A percentile compares a stretch with the other conserved stretches of the same genome.
phyloP scores from a whole-genome alignment of 345 rosid genomes.

The Eucalyptus albens region DNA sequence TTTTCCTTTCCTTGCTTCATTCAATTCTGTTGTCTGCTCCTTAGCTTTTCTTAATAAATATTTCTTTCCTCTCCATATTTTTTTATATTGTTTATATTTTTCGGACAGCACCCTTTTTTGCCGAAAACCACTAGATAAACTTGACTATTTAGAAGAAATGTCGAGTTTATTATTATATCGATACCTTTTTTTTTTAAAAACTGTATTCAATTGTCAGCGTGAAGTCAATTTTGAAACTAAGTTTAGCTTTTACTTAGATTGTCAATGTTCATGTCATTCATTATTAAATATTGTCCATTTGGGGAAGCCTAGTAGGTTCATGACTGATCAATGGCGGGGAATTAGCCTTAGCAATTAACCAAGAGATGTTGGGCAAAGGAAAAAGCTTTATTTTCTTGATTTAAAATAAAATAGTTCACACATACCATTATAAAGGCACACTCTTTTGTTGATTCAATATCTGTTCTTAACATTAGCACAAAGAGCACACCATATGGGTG shows the following conservation, averaged over 20 bases:
- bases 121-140: no score
- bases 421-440: no score
- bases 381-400: background rate
- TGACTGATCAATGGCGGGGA: background rate
- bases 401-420: fast-evolving
- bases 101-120: background rate
- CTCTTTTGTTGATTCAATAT: background rate
- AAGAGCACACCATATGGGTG: background rate
- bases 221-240: no score
- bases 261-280: no score
- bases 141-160: no score
- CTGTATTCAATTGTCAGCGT: no score
- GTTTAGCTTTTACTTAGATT: no score
- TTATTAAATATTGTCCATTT: no score
- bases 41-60: background rate
- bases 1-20: background rate
- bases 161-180: background rate
- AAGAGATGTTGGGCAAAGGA: background rate
- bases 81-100: background rate
- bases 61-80: background rate
- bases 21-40: background rate
- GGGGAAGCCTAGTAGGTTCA: no score
- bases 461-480: background rate
- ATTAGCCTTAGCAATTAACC: background rate
- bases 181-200: background rate